phyloP scores from a whole-genome alignment of 192 early-diverging fungal species.

The Backusella tarrabulga region DNA sequence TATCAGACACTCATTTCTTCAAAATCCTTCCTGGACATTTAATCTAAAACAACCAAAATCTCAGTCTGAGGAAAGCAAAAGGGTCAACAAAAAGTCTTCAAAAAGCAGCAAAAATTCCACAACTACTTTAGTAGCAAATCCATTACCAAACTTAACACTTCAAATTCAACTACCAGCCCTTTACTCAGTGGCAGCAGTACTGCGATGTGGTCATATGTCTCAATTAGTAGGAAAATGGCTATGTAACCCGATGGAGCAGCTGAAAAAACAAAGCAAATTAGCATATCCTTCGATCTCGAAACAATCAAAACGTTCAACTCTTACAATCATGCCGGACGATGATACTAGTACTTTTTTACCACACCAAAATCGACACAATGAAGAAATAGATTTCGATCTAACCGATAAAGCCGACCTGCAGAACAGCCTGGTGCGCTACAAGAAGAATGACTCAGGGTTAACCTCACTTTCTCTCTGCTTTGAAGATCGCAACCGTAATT shows the following conservation, averaged over 20 bases:
- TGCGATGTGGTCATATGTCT: neutral
- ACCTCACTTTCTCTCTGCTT: neutral
- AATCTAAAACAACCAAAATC: neutral
- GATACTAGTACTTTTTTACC: neutral
- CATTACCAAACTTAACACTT: neutral
- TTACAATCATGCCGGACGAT: neutral
- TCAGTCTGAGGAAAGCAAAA: neutral
- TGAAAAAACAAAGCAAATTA: neutral
- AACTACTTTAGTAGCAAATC: neutral
- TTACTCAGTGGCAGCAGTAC: neutral
- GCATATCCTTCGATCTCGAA: neutral
- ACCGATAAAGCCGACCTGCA: neutral
- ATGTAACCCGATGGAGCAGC: slow-evolving; percentile 8
- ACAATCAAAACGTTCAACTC: neutral
- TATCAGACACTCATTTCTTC: neutral
- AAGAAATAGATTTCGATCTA: neutral
- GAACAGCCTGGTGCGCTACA: neutral
- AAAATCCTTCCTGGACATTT: slow-evolving; percentile 7
- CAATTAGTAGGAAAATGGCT: neutral
- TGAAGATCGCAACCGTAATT: neutral
- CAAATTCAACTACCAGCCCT: neutral
- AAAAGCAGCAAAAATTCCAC: neutral
- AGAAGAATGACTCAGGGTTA: neutral
- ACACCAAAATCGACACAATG: neutral
- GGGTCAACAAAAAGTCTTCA: neutral